Percentiles rank a stretch among this genome's conserved stretches.
Conservation (phyloP, 2,329 filamentous ascomycete genomes). For the Pleochaeta shiraiana region DNA sequence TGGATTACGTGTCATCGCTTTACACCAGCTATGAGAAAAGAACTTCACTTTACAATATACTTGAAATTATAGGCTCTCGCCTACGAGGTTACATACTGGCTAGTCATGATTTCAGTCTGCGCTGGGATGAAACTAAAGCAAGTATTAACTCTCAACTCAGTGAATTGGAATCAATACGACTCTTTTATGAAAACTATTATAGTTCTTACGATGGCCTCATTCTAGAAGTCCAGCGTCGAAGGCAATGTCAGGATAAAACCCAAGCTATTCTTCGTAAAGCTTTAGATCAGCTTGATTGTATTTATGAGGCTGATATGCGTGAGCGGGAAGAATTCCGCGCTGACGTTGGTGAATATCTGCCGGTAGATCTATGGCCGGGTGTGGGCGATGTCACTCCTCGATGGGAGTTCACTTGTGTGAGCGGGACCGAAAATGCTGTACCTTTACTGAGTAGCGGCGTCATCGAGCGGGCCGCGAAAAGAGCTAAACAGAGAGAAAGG, state of each 20-base stretch:
- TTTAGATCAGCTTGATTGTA: constrained; percentile 48
- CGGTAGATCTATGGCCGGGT: constrained; percentile 70
- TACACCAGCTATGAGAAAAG: constrained; percentile 33
- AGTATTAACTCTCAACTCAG: constrained; percentile 44
- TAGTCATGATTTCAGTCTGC: constrained; percentile 36
- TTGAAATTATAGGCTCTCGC: constrained; percentile 45
- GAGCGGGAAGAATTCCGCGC: constrained; percentile 59
- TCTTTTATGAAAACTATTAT: constrained; percentile 77
- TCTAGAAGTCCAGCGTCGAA: constrained; percentile 60
- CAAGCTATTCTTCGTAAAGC: constrained; percentile 56
- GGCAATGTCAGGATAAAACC: constrained; percentile 50
- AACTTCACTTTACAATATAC: constrained; percentile 36
- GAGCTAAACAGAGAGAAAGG: constrained; percentile 12
- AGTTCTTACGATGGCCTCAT: constrained; percentile 68
- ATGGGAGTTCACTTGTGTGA: constrained; percentile 13
- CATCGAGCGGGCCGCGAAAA: constrained; percentile 13
- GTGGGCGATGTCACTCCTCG: constrained; percentile 28
- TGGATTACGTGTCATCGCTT: constrained; percentile 37
- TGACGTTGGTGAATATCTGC: constrained; percentile 70
- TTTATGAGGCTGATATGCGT: constrained; percentile 49
- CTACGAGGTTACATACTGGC: constrained; percentile 43
- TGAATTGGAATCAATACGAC: constrained; percentile 54
- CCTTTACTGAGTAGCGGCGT: constrained; percentile 12
- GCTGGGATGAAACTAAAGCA: constrained; percentile 56
- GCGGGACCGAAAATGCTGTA: constrained; percentile 8